phyloP scores from a whole-genome alignment of 225 moss, liverwort and hornwort species.

The Sphagnum contortum region DNA sequence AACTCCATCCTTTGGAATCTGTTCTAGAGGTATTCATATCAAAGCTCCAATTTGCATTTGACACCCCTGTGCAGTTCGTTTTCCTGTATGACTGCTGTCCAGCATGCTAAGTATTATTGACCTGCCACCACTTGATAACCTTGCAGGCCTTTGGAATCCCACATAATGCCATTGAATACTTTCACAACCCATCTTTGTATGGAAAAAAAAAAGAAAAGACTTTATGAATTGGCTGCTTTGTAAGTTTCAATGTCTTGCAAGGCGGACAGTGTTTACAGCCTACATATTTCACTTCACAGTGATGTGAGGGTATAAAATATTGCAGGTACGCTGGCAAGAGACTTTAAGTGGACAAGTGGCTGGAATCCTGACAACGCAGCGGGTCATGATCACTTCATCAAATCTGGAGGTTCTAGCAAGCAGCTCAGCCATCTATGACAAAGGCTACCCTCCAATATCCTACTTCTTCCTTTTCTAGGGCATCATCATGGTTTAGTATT shows the following conservation, averaged over 20 bases:
- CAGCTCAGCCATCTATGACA: slow-evolving; percentile 73
- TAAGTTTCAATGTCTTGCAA: too few species aligned
- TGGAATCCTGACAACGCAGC: slow-evolving; percentile 92
- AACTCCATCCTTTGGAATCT: slow-evolving; percentile 75
- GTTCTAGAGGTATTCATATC: slow-evolving; percentile 67
- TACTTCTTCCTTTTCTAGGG: slow-evolving; percentile 10
- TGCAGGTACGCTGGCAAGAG: slow-evolving; percentile 96
- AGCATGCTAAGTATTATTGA: too few species aligned
- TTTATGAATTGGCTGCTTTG: too few species aligned
- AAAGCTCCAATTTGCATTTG: too few species aligned
- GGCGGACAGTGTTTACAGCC: too few species aligned
- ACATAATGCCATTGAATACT: too few species aligned
- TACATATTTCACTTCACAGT: too few species aligned
- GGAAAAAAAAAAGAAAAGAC: neutral
- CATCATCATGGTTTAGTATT: neutral
- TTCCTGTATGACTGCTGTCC: too few species aligned
- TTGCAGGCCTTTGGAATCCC: too few species aligned
- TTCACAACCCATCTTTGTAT: slow-evolving; percentile 1
- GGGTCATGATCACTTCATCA: slow-evolving; percentile 80
- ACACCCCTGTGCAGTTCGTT: too few species aligned
- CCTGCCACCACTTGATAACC: too few species aligned
- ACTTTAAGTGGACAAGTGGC: slow-evolving; percentile 94
- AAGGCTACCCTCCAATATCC: slow-evolving; percentile 99
- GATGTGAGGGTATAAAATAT: too few species aligned
- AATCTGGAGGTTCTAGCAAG: slow-evolving; percentile 78